Conservation (phyloP, 371 early-diverging fungal species). For the Capniomyces stellatus region DNA sequence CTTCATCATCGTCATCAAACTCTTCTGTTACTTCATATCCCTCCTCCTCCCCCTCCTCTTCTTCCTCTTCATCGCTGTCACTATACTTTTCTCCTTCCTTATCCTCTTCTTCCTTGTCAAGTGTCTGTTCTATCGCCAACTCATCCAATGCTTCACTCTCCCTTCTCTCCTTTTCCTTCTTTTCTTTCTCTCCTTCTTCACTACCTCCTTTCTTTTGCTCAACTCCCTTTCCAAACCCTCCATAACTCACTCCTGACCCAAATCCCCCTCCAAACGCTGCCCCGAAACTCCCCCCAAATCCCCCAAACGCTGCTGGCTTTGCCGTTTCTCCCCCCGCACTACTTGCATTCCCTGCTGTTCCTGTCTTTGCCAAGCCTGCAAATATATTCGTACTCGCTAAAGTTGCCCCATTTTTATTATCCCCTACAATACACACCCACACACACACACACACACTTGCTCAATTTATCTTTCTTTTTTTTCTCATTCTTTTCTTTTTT, state of each 20-base stretch:
- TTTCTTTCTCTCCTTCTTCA: neutral
- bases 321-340: neutral
- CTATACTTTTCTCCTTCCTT: slow-evolving; percentile 31
- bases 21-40: slow-evolving; percentile 14
- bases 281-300: too few relatives aligned
- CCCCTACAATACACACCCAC: too few relatives aligned
- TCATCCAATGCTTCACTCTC: neutral
- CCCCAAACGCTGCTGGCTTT: too few relatives aligned
- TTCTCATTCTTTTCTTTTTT: too few relatives aligned
- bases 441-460: too few relatives aligned
- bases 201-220: neutral
- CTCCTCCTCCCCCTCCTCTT: slow-evolving; percentile 8
- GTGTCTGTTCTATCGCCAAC: slow-evolving; percentile 11
- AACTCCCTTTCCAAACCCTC: neutral
- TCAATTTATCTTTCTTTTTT: too few relatives aligned
- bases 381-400: too few relatives aligned
- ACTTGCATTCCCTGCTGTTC: neutral
- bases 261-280: neutral
- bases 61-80: slow-evolving; percentile 28
- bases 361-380: too few relatives aligned
- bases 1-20: slow-evolving; percentile 6
- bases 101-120: slow-evolving; percentile 24
- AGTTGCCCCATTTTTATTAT: too few relatives aligned
- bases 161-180: neutral
- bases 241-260: neutral